Base-by-base conservation (phyloP, 805 yeast species). In the Candida vartiovaarae region DNA sequence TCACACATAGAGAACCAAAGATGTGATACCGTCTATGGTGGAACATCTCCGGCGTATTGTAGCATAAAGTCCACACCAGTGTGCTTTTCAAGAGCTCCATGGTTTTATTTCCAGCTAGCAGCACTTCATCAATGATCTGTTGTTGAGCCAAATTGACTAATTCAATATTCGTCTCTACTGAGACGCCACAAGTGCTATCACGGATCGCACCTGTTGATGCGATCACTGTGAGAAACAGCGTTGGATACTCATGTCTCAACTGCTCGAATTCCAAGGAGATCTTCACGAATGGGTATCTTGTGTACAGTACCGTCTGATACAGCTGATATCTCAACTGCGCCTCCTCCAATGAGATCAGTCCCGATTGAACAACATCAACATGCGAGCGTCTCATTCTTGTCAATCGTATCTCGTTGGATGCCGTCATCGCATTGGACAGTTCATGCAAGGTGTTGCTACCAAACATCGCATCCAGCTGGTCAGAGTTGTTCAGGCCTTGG, bases 1-100 rank as follows among this genome's bases (percentile, higher is more conserved):
- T 70, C 10, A 82, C 76, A 41, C 89, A 78, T 24, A 86, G 66
- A 10, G 76, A 67, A 43, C 78, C 76, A 49, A 86, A 71, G 41
- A 87, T 66, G 57, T 85, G 93, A 50, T 82, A 80, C 39, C 95
- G 75, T 45, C 95, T 76, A 53, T 84, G 84, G 50, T 80, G 84
- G 51, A 85, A 84, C 52, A 85, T 67, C 61, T 87, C 96, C 0
- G 95, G 85, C 4, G 86, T 76, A 51, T 84, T 85, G 58, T 87
- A 88, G 95, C 95, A 89, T 28, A 82, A 61, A 26, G 84, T 74
- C 41, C 84, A 66, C 5, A 85, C 55, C 20, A 84, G 57, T 40
- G 84, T 64, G 20, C 81, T 66, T 58, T 82, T 80, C 34, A 88
- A 65, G 32, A 86, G 62, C 58, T 86, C 90, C 15, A 80, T 62